Evolutionary conservation across 2,329 filamentous ascomycete species (phyloP).

Genomic region (Fusarium cyanostomum): DNA sequence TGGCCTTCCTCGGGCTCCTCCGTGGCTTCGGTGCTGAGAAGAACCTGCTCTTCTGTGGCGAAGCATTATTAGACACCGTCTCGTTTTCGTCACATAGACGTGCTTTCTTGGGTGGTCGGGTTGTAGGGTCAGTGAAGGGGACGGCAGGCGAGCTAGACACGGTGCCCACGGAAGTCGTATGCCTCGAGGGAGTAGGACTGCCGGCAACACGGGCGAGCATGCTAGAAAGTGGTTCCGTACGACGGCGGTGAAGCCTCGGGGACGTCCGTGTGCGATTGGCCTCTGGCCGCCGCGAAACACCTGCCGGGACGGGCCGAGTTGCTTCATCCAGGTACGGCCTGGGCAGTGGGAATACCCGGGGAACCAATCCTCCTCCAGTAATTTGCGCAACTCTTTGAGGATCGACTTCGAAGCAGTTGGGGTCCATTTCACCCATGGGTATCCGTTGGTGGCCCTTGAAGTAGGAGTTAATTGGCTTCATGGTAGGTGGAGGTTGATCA

Average conservation of each 20-base stretch:
- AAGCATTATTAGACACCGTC: constrained; percentile 44
- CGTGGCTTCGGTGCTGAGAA: constrained; percentile 52
- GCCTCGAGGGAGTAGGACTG: constrained; percentile 31
- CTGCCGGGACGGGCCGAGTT: constrained; percentile 30
- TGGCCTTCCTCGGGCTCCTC: constrained; percentile 43
- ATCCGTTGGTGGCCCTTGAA: constrained; percentile 62
- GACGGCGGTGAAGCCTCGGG: constrained; percentile 57
- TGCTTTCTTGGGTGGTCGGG: constrained; percentile 65
- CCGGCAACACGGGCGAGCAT: constrained; percentile 49
- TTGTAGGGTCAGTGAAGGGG: constrained; percentile 37
- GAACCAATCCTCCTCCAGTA: constrained; percentile 59
- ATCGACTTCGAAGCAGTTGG: constrained; percentile 67
- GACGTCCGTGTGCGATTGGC: constrained; percentile 44
- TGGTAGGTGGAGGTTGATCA: constrained; percentile 43
- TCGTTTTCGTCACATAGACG: constrained; percentile 63
- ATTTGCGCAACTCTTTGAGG: constrained; percentile 58
- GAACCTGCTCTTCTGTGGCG: constrained; percentile 62
- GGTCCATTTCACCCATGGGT: constrained; percentile 70
- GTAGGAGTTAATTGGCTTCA: constrained; percentile 65
- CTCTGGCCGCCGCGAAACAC: constrained; percentile 20
- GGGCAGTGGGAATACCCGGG: constrained; percentile 67
- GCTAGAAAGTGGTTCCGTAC: constrained; percentile 62
- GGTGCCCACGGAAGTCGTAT: constrained; percentile 20
- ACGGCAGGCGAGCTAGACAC: constrained; percentile 13
- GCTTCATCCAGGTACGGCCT: constrained; percentile 62